Evolutionary conservation across 2,329 filamentous ascomycete genomes (phyloP).

Genomic region (Rhexocercosporidium sp.): DNA sequence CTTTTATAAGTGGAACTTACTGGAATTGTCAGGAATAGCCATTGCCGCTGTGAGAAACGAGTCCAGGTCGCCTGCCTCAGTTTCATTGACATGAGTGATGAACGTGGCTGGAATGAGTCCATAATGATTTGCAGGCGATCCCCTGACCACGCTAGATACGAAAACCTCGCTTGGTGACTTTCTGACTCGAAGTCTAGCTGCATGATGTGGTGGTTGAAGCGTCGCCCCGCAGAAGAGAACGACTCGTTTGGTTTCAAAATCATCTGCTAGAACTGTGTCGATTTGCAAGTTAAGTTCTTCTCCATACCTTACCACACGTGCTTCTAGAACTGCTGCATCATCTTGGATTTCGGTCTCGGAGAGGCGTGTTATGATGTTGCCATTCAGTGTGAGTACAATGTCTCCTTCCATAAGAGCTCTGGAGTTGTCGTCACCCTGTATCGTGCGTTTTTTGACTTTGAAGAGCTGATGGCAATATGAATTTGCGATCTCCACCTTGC

Average conservation of each 20-base stretch:
- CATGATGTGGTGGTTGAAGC: slow-evolving; percentile 91
- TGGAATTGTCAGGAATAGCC: slow-evolving; percentile 94
- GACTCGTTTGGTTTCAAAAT: slow-evolving; percentile 90
- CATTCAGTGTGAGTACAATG: slow-evolving; percentile 89
- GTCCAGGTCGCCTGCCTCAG: slow-evolving; percentile 80
- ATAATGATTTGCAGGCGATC: slow-evolving; percentile 86
- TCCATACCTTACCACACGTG: slow-evolving; percentile 84
- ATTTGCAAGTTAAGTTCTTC: slow-evolving; percentile 78
- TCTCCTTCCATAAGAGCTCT: slow-evolving; percentile 84
- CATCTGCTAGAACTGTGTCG: slow-evolving; percentile 84
- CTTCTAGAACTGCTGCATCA: slow-evolving; percentile 80
- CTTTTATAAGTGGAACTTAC: slow-evolving; percentile 50
- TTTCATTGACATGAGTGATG: slow-evolving; percentile 92
- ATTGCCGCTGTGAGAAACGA: slow-evolving; percentile 83
- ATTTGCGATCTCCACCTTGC: slow-evolving; percentile 86
- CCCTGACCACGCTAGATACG: slow-evolving; percentile 83
- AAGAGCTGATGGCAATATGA: slow-evolving; percentile 94
- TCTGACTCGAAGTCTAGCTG: slow-evolving; percentile 95
- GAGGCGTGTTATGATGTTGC: slow-evolving; percentile 89
- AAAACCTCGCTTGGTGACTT: slow-evolving; percentile 97
- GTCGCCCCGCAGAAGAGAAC: slow-evolving; percentile 96
- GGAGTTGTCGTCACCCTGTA: slow-evolving; percentile 63
- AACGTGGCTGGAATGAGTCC: slow-evolving; percentile 96
- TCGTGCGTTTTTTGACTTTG: slow-evolving; percentile 92
- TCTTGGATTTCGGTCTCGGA: slow-evolving; percentile 98